Evolutionary conservation across 2,329 filamentous ascomycete genomes (phyloP), one percentile per base, ranked within the genome.

Genomic region (Diaporthe citri): DNA sequence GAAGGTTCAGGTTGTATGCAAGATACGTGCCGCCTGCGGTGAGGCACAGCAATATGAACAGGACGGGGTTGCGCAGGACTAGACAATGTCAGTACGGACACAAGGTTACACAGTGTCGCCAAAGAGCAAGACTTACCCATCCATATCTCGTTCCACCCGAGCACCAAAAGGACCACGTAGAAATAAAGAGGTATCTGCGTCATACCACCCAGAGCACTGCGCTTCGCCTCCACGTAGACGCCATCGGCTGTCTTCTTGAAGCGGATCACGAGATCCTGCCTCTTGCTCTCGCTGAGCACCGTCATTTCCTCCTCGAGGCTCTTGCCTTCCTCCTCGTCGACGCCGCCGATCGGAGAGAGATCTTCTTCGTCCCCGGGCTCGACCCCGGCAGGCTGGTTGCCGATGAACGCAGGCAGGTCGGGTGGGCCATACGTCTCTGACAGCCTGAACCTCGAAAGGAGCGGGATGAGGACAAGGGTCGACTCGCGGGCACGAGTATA

Each of bases 221-320:
- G 92, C 89, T 99, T 99, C 67, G 97, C 97, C 86, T 99, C 97
- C 56, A 99, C 96, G 80, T 98, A 99, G 5, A 99, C 96, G 10
- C 96, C 97, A 82, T 99, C 97, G 1, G 97, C 97, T 48, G 95
- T 97, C 89, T 98, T 98, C 89, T 98, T 98, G 90, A 99, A 99
- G 73, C 97, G 91, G 20, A 97, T 93, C 13, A 95, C 95, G 39
- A 99, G 90, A 82, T 99, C 96, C 82, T 97, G 94, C 76, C 94
- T 91, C 86, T 98, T 98, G 78, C 92, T 90, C 84, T 98, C 96
- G 80, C 93, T 93, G 62, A 99, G 89, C n/a, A 98, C 91, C 0
- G 94, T 97, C 92, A 97, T 98, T 85, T 99, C 97, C 82, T 98
- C 97, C 81, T 98, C 96, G 31, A 98, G 86, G 77, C 94, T 97